Evolutionary conservation across 1,139 yeast species (phyloP), one percentile per base, ranked within the genome.

Genomic region (Suhomyces atakaporum): DNA sequence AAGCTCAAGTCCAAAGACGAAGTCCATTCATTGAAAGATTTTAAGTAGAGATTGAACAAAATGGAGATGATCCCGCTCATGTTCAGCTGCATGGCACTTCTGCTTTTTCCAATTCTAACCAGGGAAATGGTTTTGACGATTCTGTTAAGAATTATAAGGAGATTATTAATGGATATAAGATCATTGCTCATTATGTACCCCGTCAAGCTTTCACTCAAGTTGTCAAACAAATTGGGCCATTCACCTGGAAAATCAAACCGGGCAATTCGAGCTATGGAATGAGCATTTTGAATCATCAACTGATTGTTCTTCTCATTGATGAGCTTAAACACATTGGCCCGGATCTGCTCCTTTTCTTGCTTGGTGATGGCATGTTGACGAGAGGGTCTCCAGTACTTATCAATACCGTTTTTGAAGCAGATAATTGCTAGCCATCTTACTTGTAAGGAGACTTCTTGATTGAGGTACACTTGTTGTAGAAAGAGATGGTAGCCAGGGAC

Each of bases 361-460:
- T 72, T 74, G 7, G 70, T 47, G 11, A 88, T 79, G 2, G 86
- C 77, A 48, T 66, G 54, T 25, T 57, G 63, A 19, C 87, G 70
- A 0, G 88, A 72, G 0, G 81, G 66, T 40, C 96, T 68, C 97
- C 97, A 90, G 51, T 79, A 80, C 50, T 75, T 79, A 21, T 87
- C 95, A 16, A 87, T 67, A 1, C 95, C 95, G 59, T 90, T 92
- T 53, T 92, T 92, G 58, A 92, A 79, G 47, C 85, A 85, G 29
- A 92, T 90, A 3, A 88, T 73, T 0, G 96, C 90, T 27, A 90
- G 66, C 95, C 96, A 88, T 52, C 97, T 68, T 7, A 79, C 69
- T 42, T 84, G 86, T 19, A 83, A 60, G 0, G 87, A 75, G 11
- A 77, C 50, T 0, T 78, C 71, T 5, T 69, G 58, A 45, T 84